Evolutionary conservation across 306 rosid genomes (phyloP).

Genomic region (Vigna unguiculata): DNA sequence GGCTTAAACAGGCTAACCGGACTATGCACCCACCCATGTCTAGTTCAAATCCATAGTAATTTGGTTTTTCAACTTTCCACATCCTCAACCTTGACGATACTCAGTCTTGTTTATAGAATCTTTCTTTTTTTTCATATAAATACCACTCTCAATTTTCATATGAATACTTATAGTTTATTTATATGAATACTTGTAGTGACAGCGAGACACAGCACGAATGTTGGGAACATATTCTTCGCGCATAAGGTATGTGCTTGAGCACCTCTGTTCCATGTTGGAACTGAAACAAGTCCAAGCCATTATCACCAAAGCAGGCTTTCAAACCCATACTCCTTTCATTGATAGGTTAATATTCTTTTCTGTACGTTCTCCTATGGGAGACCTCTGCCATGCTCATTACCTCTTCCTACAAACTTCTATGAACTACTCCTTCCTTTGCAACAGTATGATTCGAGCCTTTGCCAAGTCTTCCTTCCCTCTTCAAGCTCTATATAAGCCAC

Average conservation of each 20-base stretch:
- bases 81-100: no score
- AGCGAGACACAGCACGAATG: not conserved
- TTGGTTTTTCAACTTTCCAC: no score
- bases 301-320: slow-evolving; percentile 59
- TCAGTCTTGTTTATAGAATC: no score
- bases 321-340: slow-evolving; percentile 30
- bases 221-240: slow-evolving; percentile 27
- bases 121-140: no score
- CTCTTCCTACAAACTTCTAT: slow-evolving; percentile 60
- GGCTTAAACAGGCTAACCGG: no score
- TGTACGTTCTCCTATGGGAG: slow-evolving; percentile 63
- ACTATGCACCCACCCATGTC: no score
- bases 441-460: slow-evolving; percentile 78
- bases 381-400: slow-evolving; percentile 62
- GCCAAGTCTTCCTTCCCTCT: slow-evolving; percentile 59
- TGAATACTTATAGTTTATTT: no score
- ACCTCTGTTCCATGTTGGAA: slow-evolving; percentile 58
- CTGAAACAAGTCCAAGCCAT: slow-evolving; percentile 57
- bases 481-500: slow-evolving; percentile 51
- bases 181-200: not conserved
- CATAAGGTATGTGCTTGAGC: slow-evolving; percentile 40
- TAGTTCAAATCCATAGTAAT: no score
- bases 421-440: slow-evolving; percentile 58
- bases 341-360: slow-evolving; percentile 55
- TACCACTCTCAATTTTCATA: no score